Evolutionary conservation across 345 rosid genomes (phyloP), one percentile per base, ranked within the genome.

Genomic region (Eucalyptus regnans): DNA sequence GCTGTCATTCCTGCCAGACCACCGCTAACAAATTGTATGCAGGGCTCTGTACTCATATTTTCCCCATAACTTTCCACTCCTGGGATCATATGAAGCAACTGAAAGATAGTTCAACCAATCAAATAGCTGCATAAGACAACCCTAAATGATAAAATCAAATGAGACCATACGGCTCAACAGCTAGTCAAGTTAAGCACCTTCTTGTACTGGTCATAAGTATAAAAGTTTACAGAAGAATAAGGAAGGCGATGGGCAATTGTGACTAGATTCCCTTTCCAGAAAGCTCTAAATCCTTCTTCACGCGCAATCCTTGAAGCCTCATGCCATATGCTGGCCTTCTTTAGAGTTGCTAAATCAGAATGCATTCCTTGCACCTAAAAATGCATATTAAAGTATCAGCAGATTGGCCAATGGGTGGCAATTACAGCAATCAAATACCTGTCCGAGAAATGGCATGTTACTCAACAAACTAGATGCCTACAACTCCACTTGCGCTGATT

Each of bases 1-100:
- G 99, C 99, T 33, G 98, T 97, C 90, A 97, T 93, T 93, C 99
- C 99, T 46, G 99, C 97, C 91, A 96, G 92, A 87, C 99, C 99
- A 91, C 98, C 98, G 22, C 94, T 97, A 51, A 95, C 87, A 93
- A 96, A 96, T 92, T 95, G 98, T 86, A 97, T 94, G 89, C 94
- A 93, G 58, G 94, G 91, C 87, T 95, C 93, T 79, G 96, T 90
- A 80, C 95, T 92, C 90, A 91, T 90, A 92, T 91, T 94, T 71
- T 87, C 92, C 88, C 89, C 91, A 81, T 86, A 93, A 71, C 89
- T 94, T 86, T 95, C 97, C 91, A 93, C 31, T 81, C 91, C 96
- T 54, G 95, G 94, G 87, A 92, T 89, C 92, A 88, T 90, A 90
- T 93, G 93, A 50, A 97, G 90, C 87, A 94, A 91, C 99, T 97